A percentile compares a stretch with the other conserved stretches of the same genome.
phyloP scores from a whole-genome alignment of 2,329 filamentous ascomycete species.

The Fonsecaea monophora region DNA sequence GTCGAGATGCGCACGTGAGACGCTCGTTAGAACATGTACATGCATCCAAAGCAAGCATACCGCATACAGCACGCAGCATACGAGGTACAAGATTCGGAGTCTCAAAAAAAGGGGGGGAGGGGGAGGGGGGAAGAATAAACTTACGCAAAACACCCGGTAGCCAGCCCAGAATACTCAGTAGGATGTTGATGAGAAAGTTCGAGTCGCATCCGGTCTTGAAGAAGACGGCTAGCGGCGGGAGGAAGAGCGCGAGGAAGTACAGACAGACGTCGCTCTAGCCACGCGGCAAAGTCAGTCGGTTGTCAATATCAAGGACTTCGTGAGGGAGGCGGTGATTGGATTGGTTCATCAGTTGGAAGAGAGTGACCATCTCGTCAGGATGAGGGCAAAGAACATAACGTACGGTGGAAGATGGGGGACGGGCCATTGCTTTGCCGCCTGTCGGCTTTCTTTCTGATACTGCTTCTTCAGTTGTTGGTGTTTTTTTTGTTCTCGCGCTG shows the following conservation, averaged over 20 bases:
- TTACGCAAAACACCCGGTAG: conserved; percentile 85
- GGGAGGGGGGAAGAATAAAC: conserved; percentile 45
- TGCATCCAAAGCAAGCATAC: too few species aligned
- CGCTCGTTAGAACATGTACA: neutral
- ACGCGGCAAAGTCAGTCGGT: neutral
- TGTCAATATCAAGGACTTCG: too few species aligned
- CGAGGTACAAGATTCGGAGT: too few species aligned
- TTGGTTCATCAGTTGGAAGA: too few species aligned
- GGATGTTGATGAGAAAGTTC: conserved; percentile 90
- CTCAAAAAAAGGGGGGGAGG: neutral
- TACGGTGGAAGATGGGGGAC: conserved; percentile 27
- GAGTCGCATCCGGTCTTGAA: conserved; percentile 87
- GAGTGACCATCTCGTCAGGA: too few species aligned
- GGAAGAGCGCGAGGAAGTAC: conserved; percentile 77
- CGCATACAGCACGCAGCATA: too few species aligned
- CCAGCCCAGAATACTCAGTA: conserved; percentile 77
- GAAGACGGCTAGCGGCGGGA: conserved; percentile 90
- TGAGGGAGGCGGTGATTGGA: neutral
- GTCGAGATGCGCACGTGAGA: neutral
- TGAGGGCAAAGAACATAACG: neutral
- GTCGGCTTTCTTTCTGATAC: too few species aligned
- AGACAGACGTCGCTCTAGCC: conserved; percentile 36
- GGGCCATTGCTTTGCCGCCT: conserved; percentile 11
- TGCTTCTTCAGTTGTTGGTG: neutral
- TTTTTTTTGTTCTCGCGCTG: neutral